These are phyloP conservation scores for Xylaria venustula DNA, from an alignment of 495 filamentous ascomycete species.

Conservation along the genomic window DNA sequence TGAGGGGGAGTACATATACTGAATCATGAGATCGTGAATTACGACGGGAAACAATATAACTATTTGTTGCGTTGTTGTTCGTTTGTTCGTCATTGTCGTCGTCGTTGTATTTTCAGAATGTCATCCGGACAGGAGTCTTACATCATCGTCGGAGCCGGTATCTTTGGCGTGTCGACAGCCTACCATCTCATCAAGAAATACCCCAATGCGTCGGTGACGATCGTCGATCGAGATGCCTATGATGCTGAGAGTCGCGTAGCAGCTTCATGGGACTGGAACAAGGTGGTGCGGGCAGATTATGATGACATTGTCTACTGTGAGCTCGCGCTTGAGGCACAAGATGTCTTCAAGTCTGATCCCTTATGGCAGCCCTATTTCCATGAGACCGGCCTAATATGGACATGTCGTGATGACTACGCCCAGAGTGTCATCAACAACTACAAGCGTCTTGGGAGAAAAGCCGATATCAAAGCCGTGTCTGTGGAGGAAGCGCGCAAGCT, in stretches of 20 bases:
- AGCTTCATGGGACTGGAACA: slow-evolving; percentile 68
- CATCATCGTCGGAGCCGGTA: slow-evolving; percentile 63
- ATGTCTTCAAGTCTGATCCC: slow-evolving; percentile 53
- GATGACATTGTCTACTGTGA: slow-evolving; percentile 54
- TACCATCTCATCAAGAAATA: slow-evolving; percentile 53
- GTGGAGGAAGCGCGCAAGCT: slow-evolving; percentile 45
- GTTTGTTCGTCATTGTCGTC: not conserved
- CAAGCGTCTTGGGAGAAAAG: slow-evolving; percentile 42
- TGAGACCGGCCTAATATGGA: slow-evolving; percentile 53
- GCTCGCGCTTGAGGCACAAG: slow-evolving; percentile 58
- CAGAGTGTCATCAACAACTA: slow-evolving; percentile 48
- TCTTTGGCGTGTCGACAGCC: slow-evolving; percentile 66
- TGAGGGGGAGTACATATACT: not conserved
- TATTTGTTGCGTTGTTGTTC: not conserved
- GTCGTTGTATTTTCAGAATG: not conserved
- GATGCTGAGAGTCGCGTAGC: slow-evolving; percentile 41
- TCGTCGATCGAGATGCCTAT: slow-evolving; percentile 58
- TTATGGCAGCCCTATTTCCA: slow-evolving; percentile 57
- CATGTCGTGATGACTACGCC: slow-evolving; percentile 42
- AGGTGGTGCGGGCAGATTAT: slow-evolving; percentile 68
- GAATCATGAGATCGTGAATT: not conserved
- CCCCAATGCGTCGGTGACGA: slow-evolving; percentile 49
- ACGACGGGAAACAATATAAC: not conserved
- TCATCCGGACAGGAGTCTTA: slow-evolving; percentile 37
- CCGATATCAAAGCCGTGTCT: slow-evolving; percentile 37